A percentile compares a stretch with the other conserved stretches of the same genome.
Conservation (phyloP, 495 filamentous ascomycete genomes). For the Aspergillus avenaceus region DNA sequence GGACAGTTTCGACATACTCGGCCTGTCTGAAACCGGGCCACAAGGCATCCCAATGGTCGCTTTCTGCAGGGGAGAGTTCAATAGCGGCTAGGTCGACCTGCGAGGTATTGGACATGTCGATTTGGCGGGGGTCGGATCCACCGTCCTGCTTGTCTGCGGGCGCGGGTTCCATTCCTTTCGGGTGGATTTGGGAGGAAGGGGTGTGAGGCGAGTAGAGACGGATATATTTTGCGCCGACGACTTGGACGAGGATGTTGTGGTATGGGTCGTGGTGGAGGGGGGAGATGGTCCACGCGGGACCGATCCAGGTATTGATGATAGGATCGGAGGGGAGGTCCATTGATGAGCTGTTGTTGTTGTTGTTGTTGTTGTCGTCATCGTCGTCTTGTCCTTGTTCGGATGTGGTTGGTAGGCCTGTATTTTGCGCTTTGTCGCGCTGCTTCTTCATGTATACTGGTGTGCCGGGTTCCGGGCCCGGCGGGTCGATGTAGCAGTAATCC, state of each 20-base stretch:
- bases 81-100: conserved; percentile 61
- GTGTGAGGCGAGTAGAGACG: conserved; percentile 73
- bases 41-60: conserved; percentile 45
- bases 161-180: conserved; percentile 60
- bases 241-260: conserved; percentile 87
- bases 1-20: conserved; percentile 71
- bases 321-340: conserved; percentile 28
- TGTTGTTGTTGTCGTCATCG: conserved; percentile 39
- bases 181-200: conserved; percentile 54
- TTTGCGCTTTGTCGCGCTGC: conserved; percentile 27
- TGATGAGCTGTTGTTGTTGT: conserved; percentile 7
- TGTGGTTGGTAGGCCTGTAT: not conserved
- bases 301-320: conserved; percentile 86
- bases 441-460: conserved; percentile 48
- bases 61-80: conserved; percentile 41
- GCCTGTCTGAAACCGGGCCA: conserved; percentile 57
- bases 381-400: too few species aligned
- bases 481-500: conserved; percentile 77
- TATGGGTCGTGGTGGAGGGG: conserved; percentile 93
- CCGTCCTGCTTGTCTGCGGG: conserved; percentile 14
- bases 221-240: conserved; percentile 88
- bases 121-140: conserved; percentile 27
- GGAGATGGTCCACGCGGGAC: conserved; percentile 81
- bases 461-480: conserved; percentile 42
- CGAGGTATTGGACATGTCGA: conserved; percentile 94